Evolutionary conservation across 1,284 basidiomycete genomes (phyloP), one percentile per base, ranked within the genome.

Genomic region (Xanthoconium separans): DNA sequence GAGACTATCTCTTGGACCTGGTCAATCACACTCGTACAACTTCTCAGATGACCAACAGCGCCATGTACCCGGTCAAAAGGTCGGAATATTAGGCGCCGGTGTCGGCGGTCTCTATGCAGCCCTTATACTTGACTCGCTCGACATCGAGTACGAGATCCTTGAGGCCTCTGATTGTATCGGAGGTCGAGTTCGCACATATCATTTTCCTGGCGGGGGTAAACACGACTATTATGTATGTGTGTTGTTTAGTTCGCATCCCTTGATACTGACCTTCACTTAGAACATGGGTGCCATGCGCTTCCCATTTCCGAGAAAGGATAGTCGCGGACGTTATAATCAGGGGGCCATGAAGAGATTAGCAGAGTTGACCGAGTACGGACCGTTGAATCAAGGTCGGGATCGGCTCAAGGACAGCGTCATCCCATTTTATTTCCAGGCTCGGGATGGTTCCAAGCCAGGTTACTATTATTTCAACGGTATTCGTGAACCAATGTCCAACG

Each of bases 21-120:
- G 9, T 39, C 24, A 11, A 24, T 30, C 34, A 9, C 16, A 7
- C 22, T 40, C 41, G 16, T 37, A 22, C 18, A n/a, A 18, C 36
- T 16, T 37, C 18, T 37, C 36, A 18, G n/a, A 36, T 8, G 33
- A 34, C 13, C 12, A 15, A 36, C 2, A 13, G 12, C 33, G 33
- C 47, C 30, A 12, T 22, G 15, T 9, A 8, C 20, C 20, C 12
- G 39, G 13, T 6, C 8, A 13, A 8, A 62, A 36, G 36, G 50
- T 62, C n/a, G 63, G 62, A 20, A 64, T 62, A 11, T 12, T 62
- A 7, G 61, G 61, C 1, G 61, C 63, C 34, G 70, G 71, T 3
- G 60, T 66, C 6, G 73, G 73, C 16, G 73, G 74, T 18, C 57
- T 75, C n/a, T 75, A 74, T 50, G 56, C 68, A 1, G 72, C 70